Evolutionary conservation across 2,329 filamentous ascomycete genomes (phyloP).

Genomic region (Scytalidium sp.): DNA sequence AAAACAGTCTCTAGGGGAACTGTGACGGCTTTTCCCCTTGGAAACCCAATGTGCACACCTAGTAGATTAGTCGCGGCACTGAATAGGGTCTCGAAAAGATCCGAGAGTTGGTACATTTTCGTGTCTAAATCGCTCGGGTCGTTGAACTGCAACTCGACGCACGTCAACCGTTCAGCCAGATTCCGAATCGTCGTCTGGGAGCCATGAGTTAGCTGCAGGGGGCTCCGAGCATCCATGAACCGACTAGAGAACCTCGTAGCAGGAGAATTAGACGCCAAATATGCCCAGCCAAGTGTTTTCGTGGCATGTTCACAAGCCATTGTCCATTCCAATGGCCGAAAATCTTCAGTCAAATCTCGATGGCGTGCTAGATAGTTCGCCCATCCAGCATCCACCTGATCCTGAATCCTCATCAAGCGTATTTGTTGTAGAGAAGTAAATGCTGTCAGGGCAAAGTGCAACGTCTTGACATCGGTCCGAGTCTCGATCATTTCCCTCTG

Average conservation of each 20-base stretch:
- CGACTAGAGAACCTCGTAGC: conserved; percentile 41
- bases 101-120: conserved; percentile 55
- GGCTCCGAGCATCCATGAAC: conserved; percentile 60
- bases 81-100: conserved; percentile 56
- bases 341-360: conserved; percentile 37
- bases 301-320: conserved; percentile 60
- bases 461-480: conserved; percentile 13
- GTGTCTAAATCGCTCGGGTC: conserved; percentile 48
- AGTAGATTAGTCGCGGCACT: conserved; percentile 56
- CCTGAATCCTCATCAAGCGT: conserved; percentile 60
- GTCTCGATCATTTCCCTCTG: conserved; percentile 20
- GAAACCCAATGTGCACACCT: conserved; percentile 63
- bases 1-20: conserved; percentile 59
- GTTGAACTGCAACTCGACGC: conserved; percentile 61
- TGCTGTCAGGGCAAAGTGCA: conserved; percentile 29
- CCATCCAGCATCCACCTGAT: conserved; percentile 53
- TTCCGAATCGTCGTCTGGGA: conserved; percentile 44
- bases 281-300: conserved; percentile 53
- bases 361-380: conserved; percentile 48
- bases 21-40: conserved; percentile 51
- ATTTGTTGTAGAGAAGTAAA: conserved; percentile 62
- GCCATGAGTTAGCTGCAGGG: conserved; percentile 45
- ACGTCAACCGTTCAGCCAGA: conserved; percentile 55
- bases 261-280: conserved; percentile 52
- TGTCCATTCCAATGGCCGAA: conserved; percentile 56